phyloP scores from a whole-genome alignment of 2,329 filamentous ascomycete species.

The Fusarium avenaceum region DNA sequence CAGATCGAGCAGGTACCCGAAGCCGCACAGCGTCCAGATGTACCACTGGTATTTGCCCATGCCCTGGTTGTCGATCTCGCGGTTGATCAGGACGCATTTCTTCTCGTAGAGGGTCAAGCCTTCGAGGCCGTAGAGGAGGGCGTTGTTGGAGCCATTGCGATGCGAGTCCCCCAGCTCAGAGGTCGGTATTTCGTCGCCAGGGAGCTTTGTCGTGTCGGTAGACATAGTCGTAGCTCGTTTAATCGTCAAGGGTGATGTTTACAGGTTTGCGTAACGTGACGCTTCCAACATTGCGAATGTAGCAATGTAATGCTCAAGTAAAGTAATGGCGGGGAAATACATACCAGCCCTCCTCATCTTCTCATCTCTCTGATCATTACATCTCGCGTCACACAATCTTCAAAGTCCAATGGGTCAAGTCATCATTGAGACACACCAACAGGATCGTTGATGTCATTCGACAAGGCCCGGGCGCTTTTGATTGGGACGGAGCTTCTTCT shows the following conservation, averaged over 20 bases:
- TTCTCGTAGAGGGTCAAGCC: constrained; percentile 53
- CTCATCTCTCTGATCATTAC: background rate
- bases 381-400: background rate
- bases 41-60: constrained; percentile 68
- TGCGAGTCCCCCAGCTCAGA: constrained; percentile 10
- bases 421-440: constrained; percentile 1
- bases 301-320: background rate
- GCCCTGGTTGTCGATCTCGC: constrained; percentile 64
- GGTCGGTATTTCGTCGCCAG: background rate
- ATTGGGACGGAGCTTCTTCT: constrained; percentile 3
- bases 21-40: constrained; percentile 65
- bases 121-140: constrained; percentile 32
- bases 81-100: constrained; percentile 55
- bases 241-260: background rate
- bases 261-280: background rate
- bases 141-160: background rate
- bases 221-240: background rate
- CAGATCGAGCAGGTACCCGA: constrained; percentile 68
- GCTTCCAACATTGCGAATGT: background rate
- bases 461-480: background rate
- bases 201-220: constrained; percentile 2
- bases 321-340: background rate
- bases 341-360: background rate
- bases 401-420: background rate
- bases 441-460: constrained; percentile 37